Evolutionary conservation across 352 stramenopile species (phyloP).

Genomic region (Bremia lactucae): DNA sequence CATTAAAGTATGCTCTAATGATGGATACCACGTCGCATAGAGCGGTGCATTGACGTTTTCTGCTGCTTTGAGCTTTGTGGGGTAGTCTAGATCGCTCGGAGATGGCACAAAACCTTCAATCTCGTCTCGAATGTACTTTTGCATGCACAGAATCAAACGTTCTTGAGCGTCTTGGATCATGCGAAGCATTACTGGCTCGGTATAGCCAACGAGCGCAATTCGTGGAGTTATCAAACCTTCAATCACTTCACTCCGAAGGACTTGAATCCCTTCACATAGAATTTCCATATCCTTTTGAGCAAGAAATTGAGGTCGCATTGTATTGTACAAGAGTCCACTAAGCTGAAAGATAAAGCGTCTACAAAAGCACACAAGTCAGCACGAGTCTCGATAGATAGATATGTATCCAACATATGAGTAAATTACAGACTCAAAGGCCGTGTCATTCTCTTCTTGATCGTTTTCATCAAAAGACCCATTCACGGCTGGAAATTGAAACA

Average conservation of each 20-base stretch:
- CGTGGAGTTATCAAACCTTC: conserved; percentile 56
- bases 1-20: conserved; percentile 73
- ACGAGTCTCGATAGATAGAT: neutral
- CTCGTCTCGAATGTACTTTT: conserved; percentile 78
- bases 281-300: conserved; percentile 66
- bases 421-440: conserved; percentile 51
- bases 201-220: conserved; percentile 32
- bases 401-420: neutral
- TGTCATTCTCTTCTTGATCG: conserved; percentile 36
- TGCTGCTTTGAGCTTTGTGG: conserved; percentile 41
- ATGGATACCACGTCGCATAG: conserved; percentile 79
- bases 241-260: conserved; percentile 67
- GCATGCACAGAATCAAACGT: conserved; percentile 70
- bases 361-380: too few relatives aligned
- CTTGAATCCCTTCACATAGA: conserved; percentile 70
- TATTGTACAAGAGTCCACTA: conserved; percentile 60
- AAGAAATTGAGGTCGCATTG: conserved; percentile 52
- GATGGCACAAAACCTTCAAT: conserved; percentile 67
- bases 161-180: conserved; percentile 82
- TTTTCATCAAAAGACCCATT: conserved; percentile 11
- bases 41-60: conserved; percentile 24
- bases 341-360: conserved; percentile 74
- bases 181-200: conserved; percentile 68
- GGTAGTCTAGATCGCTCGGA: conserved; percentile 53
- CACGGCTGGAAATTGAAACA: conserved; percentile 31